These are phyloP conservation scores for Xylariales sp. DNA, from an alignment of 2,329 filamentous ascomycete species.

Conservation along the genomic window DNA sequence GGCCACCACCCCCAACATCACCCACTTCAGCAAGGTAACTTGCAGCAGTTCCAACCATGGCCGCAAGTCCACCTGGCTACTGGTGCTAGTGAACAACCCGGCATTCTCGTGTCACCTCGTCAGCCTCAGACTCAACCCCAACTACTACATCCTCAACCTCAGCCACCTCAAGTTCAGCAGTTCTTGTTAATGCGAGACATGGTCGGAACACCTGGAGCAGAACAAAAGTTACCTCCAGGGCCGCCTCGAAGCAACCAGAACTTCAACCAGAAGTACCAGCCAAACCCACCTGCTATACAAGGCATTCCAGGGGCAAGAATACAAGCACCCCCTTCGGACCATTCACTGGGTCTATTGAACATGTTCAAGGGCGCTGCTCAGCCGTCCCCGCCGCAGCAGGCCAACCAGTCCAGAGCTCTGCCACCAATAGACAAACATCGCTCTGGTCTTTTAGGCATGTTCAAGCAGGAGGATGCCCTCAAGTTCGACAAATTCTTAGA, in stretches of 20 bases:
- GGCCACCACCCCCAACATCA: slow-evolving; percentile 8
- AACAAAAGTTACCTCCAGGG: slow-evolving; percentile 19
- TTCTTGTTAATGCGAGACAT: slow-evolving; percentile 42
- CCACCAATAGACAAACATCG: slow-evolving; percentile 36
- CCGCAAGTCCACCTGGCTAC: slow-evolving; percentile 21
- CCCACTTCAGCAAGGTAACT: too few species aligned
- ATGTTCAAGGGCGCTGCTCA: slow-evolving; percentile 32
- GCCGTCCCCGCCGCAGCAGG: slow-evolving; percentile 4
- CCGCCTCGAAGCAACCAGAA: slow-evolving; percentile 18
- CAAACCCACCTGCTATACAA: slow-evolving; percentile 6
- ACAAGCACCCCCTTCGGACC: slow-evolving; percentile 19
- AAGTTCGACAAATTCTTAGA: slow-evolving; percentile 9
- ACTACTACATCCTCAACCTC: slow-evolving; percentile 43
- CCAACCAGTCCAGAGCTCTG: slow-evolving; percentile 7
- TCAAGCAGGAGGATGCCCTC: slow-evolving; percentile 36
- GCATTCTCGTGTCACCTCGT: slow-evolving; percentile 15
- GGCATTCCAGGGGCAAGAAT: slow-evolving; percentile 11
- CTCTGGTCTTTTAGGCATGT: slow-evolving; percentile 47
- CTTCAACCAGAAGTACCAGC: slow-evolving; percentile 11
- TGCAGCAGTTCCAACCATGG: slow-evolving; percentile 21
- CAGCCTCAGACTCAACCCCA: slow-evolving; percentile 28
- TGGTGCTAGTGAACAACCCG: slow-evolving; percentile 14
- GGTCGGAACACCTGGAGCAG: slow-evolving; percentile 29
- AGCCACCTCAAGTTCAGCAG: slow-evolving; percentile 52
- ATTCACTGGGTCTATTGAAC: slow-evolving; percentile 31